Evolutionary conservation across 768 basidiomycete genomes (phyloP).

Genomic region (Scleroderma bovista): DNA sequence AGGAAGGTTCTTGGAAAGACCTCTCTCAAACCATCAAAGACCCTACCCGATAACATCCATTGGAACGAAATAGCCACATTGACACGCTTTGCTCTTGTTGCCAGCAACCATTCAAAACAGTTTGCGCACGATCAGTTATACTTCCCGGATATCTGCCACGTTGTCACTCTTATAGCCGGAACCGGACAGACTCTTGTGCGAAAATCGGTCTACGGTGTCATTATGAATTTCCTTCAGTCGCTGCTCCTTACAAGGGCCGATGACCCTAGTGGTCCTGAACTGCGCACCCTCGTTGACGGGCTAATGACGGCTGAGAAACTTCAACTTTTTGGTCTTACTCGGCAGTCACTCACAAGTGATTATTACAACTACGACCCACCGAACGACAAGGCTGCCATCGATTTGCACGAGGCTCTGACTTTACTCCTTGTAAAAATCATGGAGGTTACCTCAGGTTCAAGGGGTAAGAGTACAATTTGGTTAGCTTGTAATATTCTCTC

Average conservation of each 20-base stretch:
- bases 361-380: conserved; percentile 52
- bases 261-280: conserved; percentile 51
- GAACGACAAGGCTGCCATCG: conserved; percentile 51
- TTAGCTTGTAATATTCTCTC: not conserved
- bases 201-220: conserved; percentile 74
- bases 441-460: conserved; percentile 58
- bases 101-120: conserved; percentile 62
- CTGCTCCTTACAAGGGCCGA: conserved; percentile 57
- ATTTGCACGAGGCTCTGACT: conserved; percentile 61
- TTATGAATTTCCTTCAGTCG: conserved; percentile 79
- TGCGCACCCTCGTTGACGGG: conserved; percentile 59
- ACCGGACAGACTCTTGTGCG: conserved; percentile 71
- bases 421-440: conserved; percentile 58
- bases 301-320: conserved; percentile 53
- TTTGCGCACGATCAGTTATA: conserved; percentile 67
- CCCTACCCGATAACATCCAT: conserved; percentile 62
- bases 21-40: conserved; percentile 54
- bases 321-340: conserved; percentile 66
- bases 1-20: conserved; percentile 78
- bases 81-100: conserved; percentile 66
- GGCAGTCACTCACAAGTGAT: conserved; percentile 62
- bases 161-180: conserved; percentile 71
- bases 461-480: conserved; percentile 45
- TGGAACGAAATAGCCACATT: conserved; percentile 83
- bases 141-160: conserved; percentile 77